Conservation (phyloP, 331 rosid genomes). For the Pyracantha coccinea region DNA sequence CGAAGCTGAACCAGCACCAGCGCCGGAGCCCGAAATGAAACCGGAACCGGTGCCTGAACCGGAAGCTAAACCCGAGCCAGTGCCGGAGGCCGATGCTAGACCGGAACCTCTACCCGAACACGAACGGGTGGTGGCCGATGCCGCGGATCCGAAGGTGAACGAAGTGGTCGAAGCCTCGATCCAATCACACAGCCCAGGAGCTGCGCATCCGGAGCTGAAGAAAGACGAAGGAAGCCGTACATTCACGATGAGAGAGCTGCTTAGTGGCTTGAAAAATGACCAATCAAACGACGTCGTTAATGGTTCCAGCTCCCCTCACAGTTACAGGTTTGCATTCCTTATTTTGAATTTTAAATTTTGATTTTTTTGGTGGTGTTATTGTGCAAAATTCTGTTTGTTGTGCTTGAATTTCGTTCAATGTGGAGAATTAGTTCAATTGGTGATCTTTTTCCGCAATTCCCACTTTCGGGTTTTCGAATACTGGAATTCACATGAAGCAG, state of each 20-base stretch:
- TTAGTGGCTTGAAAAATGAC: constrained; percentile 62
- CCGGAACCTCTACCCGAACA: constrained; percentile 21
- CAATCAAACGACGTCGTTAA: constrained; percentile 25
- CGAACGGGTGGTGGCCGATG: constrained; percentile 25
- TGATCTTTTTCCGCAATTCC: not conserved
- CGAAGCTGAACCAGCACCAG: constrained; percentile 17
- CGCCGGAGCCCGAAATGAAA: not conserved
- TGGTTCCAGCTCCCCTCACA: constrained; percentile 53
- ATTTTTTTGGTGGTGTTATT: not conserved
- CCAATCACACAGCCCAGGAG: constrained; percentile 33
- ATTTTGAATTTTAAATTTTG: not conserved
- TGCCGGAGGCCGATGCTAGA: constrained; percentile 8
- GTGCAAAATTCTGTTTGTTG: not conserved
- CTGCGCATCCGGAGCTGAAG: constrained; percentile 41
- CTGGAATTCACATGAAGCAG: not conserved
- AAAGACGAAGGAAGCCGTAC: constrained; percentile 90
- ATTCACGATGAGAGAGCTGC: constrained; percentile 93
- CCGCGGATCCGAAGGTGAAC: constrained; percentile 40
- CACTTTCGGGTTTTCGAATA: not conserved
- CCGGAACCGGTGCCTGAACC: constrained; percentile 6
- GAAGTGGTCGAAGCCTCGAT: constrained; percentile 30
- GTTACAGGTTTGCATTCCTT: constrained; percentile 1
- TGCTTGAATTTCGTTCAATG: not conserved
- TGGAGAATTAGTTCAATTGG: not conserved
- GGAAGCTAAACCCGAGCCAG: not conserved